phyloP scores from a whole-genome alignment of 768 basidiomycete genomes.

The Kwoniella bestiolae region DNA sequence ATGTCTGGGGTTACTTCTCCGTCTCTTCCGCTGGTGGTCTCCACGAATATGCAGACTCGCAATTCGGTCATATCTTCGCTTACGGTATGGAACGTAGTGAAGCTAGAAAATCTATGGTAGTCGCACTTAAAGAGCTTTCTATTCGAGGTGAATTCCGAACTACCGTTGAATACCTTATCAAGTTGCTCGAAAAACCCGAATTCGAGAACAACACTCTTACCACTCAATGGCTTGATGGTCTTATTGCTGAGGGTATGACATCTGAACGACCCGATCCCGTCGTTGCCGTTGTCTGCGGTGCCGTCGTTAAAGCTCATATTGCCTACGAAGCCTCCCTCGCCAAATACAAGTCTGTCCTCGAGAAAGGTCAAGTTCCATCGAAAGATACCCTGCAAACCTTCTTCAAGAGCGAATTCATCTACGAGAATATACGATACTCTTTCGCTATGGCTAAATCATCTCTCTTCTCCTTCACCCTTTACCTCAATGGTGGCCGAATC shows the following conservation, averaged over 20 bases:
- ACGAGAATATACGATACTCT: conserved; percentile 91
- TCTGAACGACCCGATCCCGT: conserved; percentile 93
- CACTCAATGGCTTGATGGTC: conserved; percentile 95
- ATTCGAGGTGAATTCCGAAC: conserved; percentile 99
- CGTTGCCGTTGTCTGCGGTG: conserved; percentile 93
- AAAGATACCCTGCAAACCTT: conserved; percentile 95
- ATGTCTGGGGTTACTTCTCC: conserved; percentile 99
- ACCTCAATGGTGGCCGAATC: conserved; percentile 91
- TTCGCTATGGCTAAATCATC: conserved; percentile 95
- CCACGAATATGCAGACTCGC: conserved; percentile 98
- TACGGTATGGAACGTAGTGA: conserved; percentile 95
- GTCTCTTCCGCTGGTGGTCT: conserved; percentile 93
- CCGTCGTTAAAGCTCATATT: conserved; percentile 91
- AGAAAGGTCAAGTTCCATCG: conserved; percentile 96
- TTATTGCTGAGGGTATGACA: conserved; percentile 96
- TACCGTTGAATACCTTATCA: conserved; percentile 98
- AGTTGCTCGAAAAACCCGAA: conserved; percentile 89
- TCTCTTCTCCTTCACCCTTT: conserved; percentile 85
- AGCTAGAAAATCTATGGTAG: conserved; percentile 98
- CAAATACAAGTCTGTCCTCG: conserved; percentile 92
- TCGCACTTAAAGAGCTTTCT: conserved; percentile 95
- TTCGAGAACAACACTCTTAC: conserved; percentile 98
- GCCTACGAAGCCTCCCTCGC: conserved; percentile 85
- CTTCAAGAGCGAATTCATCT: conserved; percentile 95
- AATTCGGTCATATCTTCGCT: conserved; percentile 99